A percentile compares a stretch with the other conserved stretches of the same genome.
Evolutionary conservation across 495 filamentous ascomycete genomes (phyloP).

Genomic region (Penicillium bialowiezense): DNA sequence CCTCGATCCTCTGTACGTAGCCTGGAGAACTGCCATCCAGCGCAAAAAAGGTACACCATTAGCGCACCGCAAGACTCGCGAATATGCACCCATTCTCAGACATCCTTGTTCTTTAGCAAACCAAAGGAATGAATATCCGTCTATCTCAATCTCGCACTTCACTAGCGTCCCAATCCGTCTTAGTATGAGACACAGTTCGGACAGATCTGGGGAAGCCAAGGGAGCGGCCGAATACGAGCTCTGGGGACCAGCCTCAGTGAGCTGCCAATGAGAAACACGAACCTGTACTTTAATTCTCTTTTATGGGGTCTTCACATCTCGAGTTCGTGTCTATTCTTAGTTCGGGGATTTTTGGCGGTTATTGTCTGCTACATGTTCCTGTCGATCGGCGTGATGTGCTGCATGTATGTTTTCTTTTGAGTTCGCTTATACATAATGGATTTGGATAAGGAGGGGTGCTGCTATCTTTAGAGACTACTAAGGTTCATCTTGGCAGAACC

Average conservation of each 20-base stretch:
- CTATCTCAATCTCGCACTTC: not conserved
- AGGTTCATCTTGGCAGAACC: too few relatives aligned
- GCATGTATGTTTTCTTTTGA: not conserved
- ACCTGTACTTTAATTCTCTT: constrained; percentile 11
- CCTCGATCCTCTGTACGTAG: too few relatives aligned
- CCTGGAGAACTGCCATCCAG: too few relatives aligned
- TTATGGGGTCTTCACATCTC: not conserved
- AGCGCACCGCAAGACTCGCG: not conserved
- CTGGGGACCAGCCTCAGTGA: not conserved
- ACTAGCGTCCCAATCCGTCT: not conserved
- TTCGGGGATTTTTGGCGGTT: not conserved
- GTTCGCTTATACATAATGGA: not conserved
- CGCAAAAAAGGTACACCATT: not conserved
- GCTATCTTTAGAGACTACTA: constrained; percentile 6
- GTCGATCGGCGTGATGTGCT: constrained; percentile 8
- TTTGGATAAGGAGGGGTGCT: not conserved
- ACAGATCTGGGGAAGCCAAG: constrained; percentile 4
- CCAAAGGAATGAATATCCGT: too few relatives aligned
- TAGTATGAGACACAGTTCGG: constrained; percentile 3
- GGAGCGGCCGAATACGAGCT: constrained; percentile 19
- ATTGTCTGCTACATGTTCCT: constrained; percentile 3
- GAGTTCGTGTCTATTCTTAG: constrained; percentile 7
- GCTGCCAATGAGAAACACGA: constrained; percentile 6
- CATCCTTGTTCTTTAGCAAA: not conserved
- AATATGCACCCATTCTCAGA: not conserved